phyloP scores from a whole-genome alignment of 75 land plant species.

The Cupressus sempervirens region DNA sequence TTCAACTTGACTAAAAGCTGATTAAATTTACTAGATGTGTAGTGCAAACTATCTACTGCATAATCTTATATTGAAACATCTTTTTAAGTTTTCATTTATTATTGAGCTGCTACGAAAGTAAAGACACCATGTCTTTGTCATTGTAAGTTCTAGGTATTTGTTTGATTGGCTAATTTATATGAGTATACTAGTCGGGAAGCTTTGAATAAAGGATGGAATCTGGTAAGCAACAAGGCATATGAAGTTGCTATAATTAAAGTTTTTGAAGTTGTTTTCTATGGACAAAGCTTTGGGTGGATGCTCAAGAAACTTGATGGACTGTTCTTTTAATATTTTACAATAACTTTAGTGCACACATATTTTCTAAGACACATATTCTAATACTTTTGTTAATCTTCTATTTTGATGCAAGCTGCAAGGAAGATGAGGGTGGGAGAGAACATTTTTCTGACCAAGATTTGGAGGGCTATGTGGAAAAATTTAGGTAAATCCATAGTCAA shows the following conservation, averaged over 20 bases:
- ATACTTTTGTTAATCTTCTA: constrained; percentile 73
- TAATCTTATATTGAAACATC: too few relatives aligned
- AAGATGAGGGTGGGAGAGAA: constrained; percentile 26
- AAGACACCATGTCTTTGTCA: too few relatives aligned
- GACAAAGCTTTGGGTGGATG: constrained; percentile 37
- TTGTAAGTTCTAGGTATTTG: constrained; percentile 46
- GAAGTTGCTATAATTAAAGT: constrained; percentile 53
- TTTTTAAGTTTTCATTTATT: too few relatives aligned
- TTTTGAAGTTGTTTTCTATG: constrained; percentile 54
- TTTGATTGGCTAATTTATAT: constrained; percentile 43
- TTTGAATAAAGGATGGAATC: constrained; percentile 54
- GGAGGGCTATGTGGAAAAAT: constrained; percentile 32
- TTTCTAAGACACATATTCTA: too few relatives aligned
- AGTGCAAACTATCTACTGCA: too few relatives aligned
- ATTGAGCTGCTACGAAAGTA: too few relatives aligned
- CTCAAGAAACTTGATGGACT: constrained; percentile 41
- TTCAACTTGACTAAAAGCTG: too few relatives aligned
- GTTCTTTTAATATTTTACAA: too few relatives aligned
- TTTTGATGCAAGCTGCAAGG: constrained; percentile 51
- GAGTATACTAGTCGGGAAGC: constrained; percentile 50
- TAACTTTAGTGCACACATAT: constrained; percentile 48
- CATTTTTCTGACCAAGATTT: constrained; percentile 47
- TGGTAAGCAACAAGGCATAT: constrained; percentile 43
- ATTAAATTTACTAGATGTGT: too few relatives aligned
- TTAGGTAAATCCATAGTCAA: constrained; percentile 14